Evolutionary conservation across 768 basidiomycete genomes (phyloP), one percentile per base, ranked within the genome.

Genomic region (Pleurotus eryngii): DNA sequence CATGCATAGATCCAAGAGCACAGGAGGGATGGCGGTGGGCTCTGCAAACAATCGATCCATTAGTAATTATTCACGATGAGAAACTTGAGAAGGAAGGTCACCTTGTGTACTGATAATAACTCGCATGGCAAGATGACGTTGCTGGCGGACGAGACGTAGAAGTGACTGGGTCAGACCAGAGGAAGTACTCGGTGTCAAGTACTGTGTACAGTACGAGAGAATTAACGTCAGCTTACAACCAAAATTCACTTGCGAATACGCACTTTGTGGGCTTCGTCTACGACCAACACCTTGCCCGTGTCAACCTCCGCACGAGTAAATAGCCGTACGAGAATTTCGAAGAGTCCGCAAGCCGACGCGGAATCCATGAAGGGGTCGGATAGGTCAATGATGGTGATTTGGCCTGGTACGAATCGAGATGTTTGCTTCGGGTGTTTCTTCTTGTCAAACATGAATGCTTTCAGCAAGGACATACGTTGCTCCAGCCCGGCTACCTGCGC

Each of bases 251-350:
- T 4, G 7, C 30, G 7, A 11, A 15, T 3, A 57, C 71, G 30
- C 55, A 84, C 88, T 65, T 90, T 90, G 61, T 90, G 88, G 0
- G 89, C 88, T 58, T 90, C 89, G 47, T 90, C 88, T 0, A 90
- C 83, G 0, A 90, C 78, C 1, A 88, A 75, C 1, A 88, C 80
- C 57, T 89, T 89, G 4, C 87, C 87, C 0, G 83, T 84, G 3
- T 70, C 75, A 2, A 86, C 76, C 1, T 82, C 71, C 1, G 83
- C 78, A 22, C 87, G 76, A 8, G 87, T 77, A 61, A 90, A 90
- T 1, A 87, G 63, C 37, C 88, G 77, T 0, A 81, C 76, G 1
- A 90, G 68, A 5, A 90, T 87, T 57, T 90, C 86, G 55, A 90
- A 90, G 2, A 90, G 66, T 0, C 81, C 81, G 60, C 87, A 88